Conservation (phyloP, 2,329 filamentous ascomycete genomes). For the Sarocladium strictum region DNA sequence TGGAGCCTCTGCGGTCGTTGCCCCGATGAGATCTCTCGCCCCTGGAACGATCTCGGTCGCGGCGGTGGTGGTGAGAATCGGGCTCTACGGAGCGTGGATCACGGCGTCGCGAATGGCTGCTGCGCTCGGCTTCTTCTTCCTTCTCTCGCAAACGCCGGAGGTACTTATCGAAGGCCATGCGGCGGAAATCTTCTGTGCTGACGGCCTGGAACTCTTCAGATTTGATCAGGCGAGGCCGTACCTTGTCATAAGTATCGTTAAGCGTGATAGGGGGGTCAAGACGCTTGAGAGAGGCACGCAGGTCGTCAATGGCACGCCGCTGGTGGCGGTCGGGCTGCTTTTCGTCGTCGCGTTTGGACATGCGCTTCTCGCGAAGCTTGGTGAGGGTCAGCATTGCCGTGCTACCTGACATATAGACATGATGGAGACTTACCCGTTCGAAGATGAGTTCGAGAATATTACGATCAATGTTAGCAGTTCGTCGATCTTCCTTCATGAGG, state of each 20-base stretch:
- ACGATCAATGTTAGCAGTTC: conserved; percentile 79
- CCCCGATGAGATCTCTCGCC: conserved; percentile 60
- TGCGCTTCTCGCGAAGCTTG: conserved; percentile 77
- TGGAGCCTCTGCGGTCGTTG: conserved; percentile 43
- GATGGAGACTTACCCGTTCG: conserved; percentile 59
- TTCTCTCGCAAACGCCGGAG: conserved; percentile 87
- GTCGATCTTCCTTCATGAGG: conserved; percentile 77
- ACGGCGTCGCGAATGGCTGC: conserved; percentile 52
- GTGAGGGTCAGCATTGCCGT: not conserved
- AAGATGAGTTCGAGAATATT: conserved; percentile 78
- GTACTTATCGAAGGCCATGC: conserved; percentile 84
- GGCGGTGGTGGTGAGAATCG: conserved; percentile 53
- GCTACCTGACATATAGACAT: no score
- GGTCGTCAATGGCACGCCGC: conserved; percentile 74
- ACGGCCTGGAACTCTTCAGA: conserved; percentile 80
- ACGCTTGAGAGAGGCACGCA: conserved; percentile 83
- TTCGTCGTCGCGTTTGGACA: conserved; percentile 77
- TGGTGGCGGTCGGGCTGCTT: conserved; percentile 80
- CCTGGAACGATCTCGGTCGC: conserved; percentile 52
- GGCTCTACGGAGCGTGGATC: conserved; percentile 50
- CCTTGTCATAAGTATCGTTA: conserved; percentile 82
- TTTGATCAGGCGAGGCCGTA: conserved; percentile 73
- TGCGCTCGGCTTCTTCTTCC: conserved; percentile 72
- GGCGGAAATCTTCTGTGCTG: conserved; percentile 74
- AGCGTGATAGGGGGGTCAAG: conserved; percentile 75